A percentile compares a stretch with the other conserved stretches of the same genome.
Conservation (phyloP, 2,329 filamentous ascomycete species). For the Dothistroma septosporum region DNA sequence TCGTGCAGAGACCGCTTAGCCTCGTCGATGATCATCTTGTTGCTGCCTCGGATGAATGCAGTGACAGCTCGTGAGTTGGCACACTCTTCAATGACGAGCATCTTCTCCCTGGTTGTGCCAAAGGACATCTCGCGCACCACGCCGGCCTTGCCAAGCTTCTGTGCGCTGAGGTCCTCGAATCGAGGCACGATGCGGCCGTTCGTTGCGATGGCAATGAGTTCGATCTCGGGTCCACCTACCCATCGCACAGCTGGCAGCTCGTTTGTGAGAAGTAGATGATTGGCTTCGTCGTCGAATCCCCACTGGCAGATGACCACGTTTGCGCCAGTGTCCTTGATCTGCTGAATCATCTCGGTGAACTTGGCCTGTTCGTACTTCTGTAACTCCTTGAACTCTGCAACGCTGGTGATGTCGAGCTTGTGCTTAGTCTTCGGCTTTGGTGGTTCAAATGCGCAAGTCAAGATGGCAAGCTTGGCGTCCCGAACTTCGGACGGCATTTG, state of each 20-base stretch:
- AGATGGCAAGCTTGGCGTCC: slow-evolving; percentile 94
- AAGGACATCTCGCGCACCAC: slow-evolving; percentile 93
- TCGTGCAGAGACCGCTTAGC: slow-evolving; percentile 97
- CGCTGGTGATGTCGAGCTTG: slow-evolving; percentile 93
- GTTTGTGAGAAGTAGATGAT: slow-evolving; percentile 95
- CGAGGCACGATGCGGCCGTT: slow-evolving; percentile 96
- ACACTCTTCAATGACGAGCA: slow-evolving; percentile 98
- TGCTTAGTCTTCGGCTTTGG: slow-evolving; percentile 99
- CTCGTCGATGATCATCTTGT: slow-evolving; percentile 99
- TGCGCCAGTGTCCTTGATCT: slow-evolving; percentile 95
- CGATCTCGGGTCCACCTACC: slow-evolving; percentile 97
- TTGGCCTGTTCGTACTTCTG: slow-evolving; percentile 95
- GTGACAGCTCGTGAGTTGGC: slow-evolving; percentile 96
- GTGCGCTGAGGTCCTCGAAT: slow-evolving; percentile 86
- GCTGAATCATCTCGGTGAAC: slow-evolving; percentile 97
- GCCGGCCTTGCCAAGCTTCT: slow-evolving; percentile 87
- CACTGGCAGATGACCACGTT: slow-evolving; percentile 99
- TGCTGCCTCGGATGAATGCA: slow-evolving; percentile 92
- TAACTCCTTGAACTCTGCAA: slow-evolving; percentile 97
- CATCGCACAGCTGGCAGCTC: slow-evolving; percentile 91
- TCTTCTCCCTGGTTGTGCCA: slow-evolving; percentile 96
- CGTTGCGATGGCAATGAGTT: slow-evolving; percentile 96
- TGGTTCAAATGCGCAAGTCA: slow-evolving; percentile 97
- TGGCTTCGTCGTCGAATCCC: slow-evolving; percentile 99
- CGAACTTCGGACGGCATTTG: slow-evolving; percentile 96